Conservation (phyloP, 768 basidiomycete species). For the Agrocybe pediades region DNA sequence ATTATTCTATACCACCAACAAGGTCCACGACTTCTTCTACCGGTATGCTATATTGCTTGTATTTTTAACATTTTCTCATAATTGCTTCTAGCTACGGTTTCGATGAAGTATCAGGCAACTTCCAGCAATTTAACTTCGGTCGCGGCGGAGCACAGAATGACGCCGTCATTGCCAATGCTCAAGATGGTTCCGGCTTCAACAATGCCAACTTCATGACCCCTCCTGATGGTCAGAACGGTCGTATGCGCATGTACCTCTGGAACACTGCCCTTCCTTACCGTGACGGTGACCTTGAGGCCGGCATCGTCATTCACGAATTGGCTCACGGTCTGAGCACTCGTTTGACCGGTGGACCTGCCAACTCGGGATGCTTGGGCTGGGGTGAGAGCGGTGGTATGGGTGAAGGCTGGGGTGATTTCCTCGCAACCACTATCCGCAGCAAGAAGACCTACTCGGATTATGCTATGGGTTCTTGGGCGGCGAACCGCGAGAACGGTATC, state of each 20-base stretch:
- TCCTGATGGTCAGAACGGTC: slow-evolving; percentile 82
- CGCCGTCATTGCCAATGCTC: slow-evolving; percentile 92
- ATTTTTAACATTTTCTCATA: neutral
- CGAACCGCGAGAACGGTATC: slow-evolving; percentile 75
- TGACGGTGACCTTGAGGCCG: slow-evolving; percentile 95
- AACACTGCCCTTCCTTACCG: slow-evolving; percentile 87
- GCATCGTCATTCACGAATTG: slow-evolving; percentile 93
- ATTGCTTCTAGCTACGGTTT: slow-evolving; percentile 73
- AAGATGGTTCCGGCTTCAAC: slow-evolving; percentile 93
- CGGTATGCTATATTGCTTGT: slow-evolving; percentile 36
- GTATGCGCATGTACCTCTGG: slow-evolving; percentile 98
- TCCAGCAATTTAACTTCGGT: slow-evolving; percentile 97
- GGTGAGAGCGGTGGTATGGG: slow-evolving; percentile 98
- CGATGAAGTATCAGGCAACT: slow-evolving; percentile 90
- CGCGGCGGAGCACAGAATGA: slow-evolving; percentile 87
- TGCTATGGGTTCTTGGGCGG: slow-evolving; percentile 95
- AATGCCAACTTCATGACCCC: slow-evolving; percentile 92
- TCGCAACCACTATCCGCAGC: slow-evolving; percentile 87
- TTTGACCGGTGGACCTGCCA: slow-evolving; percentile 89
- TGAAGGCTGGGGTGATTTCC: slow-evolving; percentile 94
- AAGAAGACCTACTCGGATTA: slow-evolving; percentile 74
- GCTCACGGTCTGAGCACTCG: slow-evolving; percentile 92
- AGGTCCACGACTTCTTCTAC: slow-evolving; percentile 84
- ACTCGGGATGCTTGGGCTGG: slow-evolving; percentile 94
- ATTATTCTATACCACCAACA: slow-evolving; percentile 85